Base-by-base conservation (phyloP, 2,329 filamentous ascomycete genomes). In the Ilyonectria mors-panacis region DNA sequence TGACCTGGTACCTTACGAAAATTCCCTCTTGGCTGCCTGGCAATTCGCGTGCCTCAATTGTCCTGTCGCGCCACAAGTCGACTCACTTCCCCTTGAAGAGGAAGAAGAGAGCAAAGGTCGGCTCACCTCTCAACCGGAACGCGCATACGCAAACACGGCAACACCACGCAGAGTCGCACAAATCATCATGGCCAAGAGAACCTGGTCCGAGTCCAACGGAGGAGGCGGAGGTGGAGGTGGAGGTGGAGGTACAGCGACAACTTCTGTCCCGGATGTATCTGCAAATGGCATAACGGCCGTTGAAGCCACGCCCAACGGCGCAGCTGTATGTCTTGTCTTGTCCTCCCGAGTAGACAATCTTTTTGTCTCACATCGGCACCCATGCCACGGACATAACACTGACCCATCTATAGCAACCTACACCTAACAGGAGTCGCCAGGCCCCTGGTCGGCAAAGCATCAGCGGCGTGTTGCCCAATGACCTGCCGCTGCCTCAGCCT, bases 401-500 rank as follows among this genome's bases (percentile, higher is more conserved):
- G 15, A 60, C 48, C 35, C 23, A n/a, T 53, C 4, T 21, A 10
- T n/a, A 33, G 33, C 45, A 66, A 53, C 17, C 45, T 7, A 45
- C 57, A 35, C 35, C 70, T 2, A 66, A 75, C 30, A 69, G 70
- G 15, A 63, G 59, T 45, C 56, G 67, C n/a, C 61, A 69, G 3
- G 56, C 68, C 7, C 59, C 69, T 23, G 63, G 67, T 19, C 70
- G 73, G 5, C 73, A 75, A 19, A 75, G 72, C 1, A 39, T 73
- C 37, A 45, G 58, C 8, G 66, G 69, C 4, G 47, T 68, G 2
- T 10, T 65, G 1, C 53, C 71, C 0, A 67, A 58, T 45, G 75
- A 75, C 6, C 44, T 73, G 4, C 70, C 68, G 2, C 33, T 78
- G 7, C 77, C 78, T 45, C 77, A 79, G 7, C 77, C 78, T 45